These are phyloP conservation scores for Begonia masoniana DNA, from an alignment of 306 rosid species.

Conservation along the genomic window DNA sequence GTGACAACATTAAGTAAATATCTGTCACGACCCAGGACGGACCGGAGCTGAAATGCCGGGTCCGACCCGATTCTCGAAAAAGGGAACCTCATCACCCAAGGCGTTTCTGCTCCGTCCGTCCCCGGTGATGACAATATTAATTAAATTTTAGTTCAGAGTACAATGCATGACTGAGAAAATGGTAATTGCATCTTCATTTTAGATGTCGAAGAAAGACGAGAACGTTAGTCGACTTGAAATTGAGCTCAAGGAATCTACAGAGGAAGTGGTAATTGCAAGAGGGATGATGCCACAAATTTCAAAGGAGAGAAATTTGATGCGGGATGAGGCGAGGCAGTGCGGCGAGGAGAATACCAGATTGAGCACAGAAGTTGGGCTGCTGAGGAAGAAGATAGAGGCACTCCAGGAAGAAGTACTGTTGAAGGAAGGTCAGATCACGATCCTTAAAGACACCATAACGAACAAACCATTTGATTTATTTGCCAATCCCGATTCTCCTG, in stretches of 20 bases:
- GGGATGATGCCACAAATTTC: slow-evolving; percentile 52
- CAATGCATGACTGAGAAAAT: neutral
- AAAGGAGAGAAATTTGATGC: slow-evolving; percentile 67
- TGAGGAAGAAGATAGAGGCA: slow-evolving; percentile 53
- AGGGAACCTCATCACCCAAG: too few species aligned
- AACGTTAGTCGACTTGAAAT: slow-evolving; percentile 33
- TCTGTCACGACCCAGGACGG: too few species aligned
- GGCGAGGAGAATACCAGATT: slow-evolving; percentile 67
- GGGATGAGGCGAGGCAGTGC: slow-evolving; percentile 70
- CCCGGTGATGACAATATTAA: neutral
- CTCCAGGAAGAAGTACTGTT: slow-evolving; percentile 67
- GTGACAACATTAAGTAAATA: neutral
- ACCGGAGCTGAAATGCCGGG: too few species aligned
- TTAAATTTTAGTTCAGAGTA: slow-evolving; percentile 5
- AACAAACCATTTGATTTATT: slow-evolving; percentile 56
- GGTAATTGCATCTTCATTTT: slow-evolving; percentile 1
- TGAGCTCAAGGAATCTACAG: slow-evolving; percentile 45
- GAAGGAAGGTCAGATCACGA: slow-evolving; percentile 90
- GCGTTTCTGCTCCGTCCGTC: too few species aligned
- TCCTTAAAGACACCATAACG: slow-evolving; percentile 59
- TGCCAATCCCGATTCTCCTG: slow-evolving; percentile 40
- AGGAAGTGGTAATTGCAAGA: slow-evolving; percentile 39
- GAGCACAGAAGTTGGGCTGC: slow-evolving; percentile 34
- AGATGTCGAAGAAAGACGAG: slow-evolving; percentile 80
- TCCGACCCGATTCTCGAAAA: too few species aligned